phyloP scores from a whole-genome alignment of 177 flowering plant species.

The Vitis hybrid region DNA sequence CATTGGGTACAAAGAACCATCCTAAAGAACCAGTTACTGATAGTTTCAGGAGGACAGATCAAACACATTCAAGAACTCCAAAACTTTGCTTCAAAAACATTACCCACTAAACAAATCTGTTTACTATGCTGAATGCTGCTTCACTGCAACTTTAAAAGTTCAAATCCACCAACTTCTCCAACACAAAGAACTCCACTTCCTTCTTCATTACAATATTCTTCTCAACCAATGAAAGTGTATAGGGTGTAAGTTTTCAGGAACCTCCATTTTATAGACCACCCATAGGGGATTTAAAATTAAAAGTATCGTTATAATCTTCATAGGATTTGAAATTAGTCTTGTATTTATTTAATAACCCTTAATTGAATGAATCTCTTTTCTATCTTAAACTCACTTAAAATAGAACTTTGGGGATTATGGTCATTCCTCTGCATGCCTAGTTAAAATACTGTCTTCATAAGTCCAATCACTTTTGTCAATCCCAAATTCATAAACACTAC shows the following conservation, averaged over 20 bases:
- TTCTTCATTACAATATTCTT: neutral
- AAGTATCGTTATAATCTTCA: neutral
- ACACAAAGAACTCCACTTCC: neutral
- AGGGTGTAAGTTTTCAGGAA: neutral
- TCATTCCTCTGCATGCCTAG: too few species aligned
- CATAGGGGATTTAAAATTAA: neutral
- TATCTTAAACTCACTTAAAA: too few species aligned
- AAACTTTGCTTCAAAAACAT: neutral
- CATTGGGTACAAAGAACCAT: neutral
- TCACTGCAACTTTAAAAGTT: neutral
- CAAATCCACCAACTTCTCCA: neutral
- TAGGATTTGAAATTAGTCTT: neutral
- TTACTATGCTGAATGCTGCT: neutral
- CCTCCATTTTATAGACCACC: neutral
- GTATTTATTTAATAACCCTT: neutral
- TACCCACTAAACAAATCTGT: neutral
- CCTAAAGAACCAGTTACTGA: neutral
- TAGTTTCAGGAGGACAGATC: neutral
- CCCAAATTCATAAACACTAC: too few species aligned
- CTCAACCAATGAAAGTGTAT: neutral
- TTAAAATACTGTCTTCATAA: too few species aligned
- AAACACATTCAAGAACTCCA: neutral
- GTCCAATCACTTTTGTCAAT: too few species aligned
- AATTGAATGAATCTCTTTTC: too few species aligned
- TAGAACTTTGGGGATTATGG: too few species aligned